phyloP scores from a whole-genome alignment of 306 rosid genomes.

The Prosopis cineraria region DNA sequence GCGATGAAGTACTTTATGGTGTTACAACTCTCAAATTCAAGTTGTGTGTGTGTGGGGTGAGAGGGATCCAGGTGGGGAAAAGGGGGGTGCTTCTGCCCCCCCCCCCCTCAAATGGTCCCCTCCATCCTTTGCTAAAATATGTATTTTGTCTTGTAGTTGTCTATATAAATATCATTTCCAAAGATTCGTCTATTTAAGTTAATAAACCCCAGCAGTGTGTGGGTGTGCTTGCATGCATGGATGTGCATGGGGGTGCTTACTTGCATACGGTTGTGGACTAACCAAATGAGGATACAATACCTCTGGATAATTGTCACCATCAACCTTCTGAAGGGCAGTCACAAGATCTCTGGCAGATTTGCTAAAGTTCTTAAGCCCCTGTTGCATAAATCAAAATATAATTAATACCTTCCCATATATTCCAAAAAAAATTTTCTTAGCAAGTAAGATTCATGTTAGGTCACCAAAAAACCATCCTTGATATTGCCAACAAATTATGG shows the following conservation, averaged over 20 bases:
- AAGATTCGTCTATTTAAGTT: neutral
- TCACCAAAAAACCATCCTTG: neutral
- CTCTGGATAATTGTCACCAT: constrained; percentile 90
- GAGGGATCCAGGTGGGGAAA: no score
- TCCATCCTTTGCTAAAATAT: no score
- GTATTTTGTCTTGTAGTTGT: no score
- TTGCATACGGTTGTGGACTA: neutral
- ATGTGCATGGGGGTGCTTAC: neutral
- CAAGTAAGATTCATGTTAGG: neutral
- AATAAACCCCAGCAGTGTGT: neutral
- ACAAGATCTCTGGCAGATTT: constrained; percentile 86
- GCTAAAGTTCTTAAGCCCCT: constrained; percentile 89
- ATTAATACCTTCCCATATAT: constrained; percentile 5
- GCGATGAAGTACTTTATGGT: constrained; percentile 43
- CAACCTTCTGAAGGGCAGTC: constrained; percentile 69
- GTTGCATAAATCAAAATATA: constrained; percentile 7
- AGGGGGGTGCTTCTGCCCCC: no score
- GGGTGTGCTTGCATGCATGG: neutral
- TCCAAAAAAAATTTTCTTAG: neutral
- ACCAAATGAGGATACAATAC: constrained; percentile 42
- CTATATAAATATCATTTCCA: no score
- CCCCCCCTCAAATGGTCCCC: no score
- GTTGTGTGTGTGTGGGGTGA: neutral
- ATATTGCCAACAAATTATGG: neutral
- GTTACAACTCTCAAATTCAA: constrained; percentile 26